phyloP scores from a whole-genome alignment of 805 yeast species.

The Candida oleophila region DNA sequence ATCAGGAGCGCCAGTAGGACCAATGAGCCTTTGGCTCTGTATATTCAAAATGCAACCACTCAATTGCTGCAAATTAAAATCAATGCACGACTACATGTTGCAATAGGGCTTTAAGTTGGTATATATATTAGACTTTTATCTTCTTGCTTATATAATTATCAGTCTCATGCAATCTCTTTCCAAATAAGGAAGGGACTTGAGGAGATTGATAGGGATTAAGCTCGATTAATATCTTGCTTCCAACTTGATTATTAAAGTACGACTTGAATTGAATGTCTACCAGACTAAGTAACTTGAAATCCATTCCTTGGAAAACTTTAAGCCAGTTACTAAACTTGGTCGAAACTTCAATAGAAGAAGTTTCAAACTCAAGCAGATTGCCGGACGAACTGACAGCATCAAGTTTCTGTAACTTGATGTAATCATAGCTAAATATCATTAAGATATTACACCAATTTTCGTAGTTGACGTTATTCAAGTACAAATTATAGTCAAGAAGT shows the following conservation, averaged over 20 bases:
- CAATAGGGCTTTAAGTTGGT: no score
- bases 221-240: constrained; percentile 1
- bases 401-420: constrained; percentile 29
- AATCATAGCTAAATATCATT: constrained; percentile 43
- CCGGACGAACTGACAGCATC: not conserved
- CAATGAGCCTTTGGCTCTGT: no score
- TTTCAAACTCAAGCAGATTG: constrained; percentile 1
- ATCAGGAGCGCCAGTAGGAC: no score
- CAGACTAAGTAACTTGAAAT: not conserved
- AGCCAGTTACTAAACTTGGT: not conserved
- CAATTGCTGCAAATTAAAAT: no score
- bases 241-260: constrained; percentile 3
- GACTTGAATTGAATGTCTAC: constrained; percentile 1
- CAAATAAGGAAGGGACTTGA: constrained; percentile 1
- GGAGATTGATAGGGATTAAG: not conserved
- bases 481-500: constrained; percentile 55
- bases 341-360: not conserved
- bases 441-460: constrained; percentile 47
- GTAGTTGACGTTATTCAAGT: constrained; percentile 49
- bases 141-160: not conserved
- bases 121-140: constrained; percentile 1
- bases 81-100: no score
- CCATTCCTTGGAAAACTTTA: not conserved
- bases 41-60: no score
- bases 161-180: constrained; percentile 2